These are phyloP conservation scores for Triticum dicoccoides DNA, from an alignment of 176 grass and related monocot species.

Conservation along the genomic window DNA sequence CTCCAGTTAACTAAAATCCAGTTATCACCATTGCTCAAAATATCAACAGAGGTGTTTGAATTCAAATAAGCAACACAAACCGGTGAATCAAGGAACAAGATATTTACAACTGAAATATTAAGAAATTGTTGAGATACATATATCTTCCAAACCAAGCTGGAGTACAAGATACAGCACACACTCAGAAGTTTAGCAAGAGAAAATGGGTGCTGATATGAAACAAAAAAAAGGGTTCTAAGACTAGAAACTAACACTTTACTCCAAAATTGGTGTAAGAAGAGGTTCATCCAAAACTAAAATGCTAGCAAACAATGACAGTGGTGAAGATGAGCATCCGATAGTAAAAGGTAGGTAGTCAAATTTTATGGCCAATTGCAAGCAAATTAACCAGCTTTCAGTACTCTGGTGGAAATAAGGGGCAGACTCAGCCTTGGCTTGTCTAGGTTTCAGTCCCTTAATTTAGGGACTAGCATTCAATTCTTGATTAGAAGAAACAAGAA, in stretches of 20 bases:
- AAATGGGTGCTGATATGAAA: background rate
- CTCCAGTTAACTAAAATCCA: too few relatives aligned
- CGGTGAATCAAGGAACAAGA: conserved; percentile 91
- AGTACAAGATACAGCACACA: conserved; percentile 12
- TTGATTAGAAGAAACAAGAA: too few relatives aligned
- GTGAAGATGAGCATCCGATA: too few relatives aligned
- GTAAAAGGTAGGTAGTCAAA: too few relatives aligned
- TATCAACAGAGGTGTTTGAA: conserved; percentile 73
- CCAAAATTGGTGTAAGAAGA: background rate
- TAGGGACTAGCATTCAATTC: too few relatives aligned
- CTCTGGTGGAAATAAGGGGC: too few relatives aligned
- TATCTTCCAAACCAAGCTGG: conserved; percentile 26
- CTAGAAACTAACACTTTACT: background rate
- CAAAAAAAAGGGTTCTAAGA: conserved; percentile 2
- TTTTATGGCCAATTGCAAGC: too few relatives aligned
- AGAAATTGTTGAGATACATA: conserved; percentile 16
- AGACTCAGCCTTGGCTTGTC: too few relatives aligned
- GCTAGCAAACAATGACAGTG: too few relatives aligned
- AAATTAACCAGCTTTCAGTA: too few relatives aligned
- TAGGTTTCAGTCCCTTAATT: too few relatives aligned
- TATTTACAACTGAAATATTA: conserved; percentile 68
- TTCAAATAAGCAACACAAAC: conserved; percentile 95
- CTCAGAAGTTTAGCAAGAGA: conserved; percentile 20
- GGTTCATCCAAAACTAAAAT: too few relatives aligned
- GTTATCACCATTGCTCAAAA: conserved; percentile 46